Percentiles rank a stretch among this genome's conserved stretches.
Conservation (phyloP, 495 filamentous ascomycete genomes). For the Penicillium cosmopolitanum region DNA sequence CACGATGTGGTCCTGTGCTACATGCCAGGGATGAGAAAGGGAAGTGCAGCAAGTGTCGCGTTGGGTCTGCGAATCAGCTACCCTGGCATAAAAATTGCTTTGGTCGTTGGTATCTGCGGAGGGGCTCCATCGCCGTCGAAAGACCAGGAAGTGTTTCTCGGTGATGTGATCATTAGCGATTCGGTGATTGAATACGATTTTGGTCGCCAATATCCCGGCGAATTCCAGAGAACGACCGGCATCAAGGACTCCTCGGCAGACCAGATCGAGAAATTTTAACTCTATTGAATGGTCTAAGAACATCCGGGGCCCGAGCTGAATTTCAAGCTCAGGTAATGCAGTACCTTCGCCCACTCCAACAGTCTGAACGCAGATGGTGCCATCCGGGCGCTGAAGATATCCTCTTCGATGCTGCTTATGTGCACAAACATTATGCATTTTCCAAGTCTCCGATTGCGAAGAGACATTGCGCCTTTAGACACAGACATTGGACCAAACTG, state of each 20-base stretch:
- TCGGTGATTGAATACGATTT: slow-evolving; percentile 43
- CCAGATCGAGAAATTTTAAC: slow-evolving; percentile 2
- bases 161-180: slow-evolving; percentile 51
- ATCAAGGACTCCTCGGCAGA: slow-evolving; percentile 30
- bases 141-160: slow-evolving; percentile 35
- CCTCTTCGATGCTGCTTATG: background rate
- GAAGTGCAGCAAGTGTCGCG: slow-evolving; percentile 32
- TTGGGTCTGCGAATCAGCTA: slow-evolving; percentile 36
- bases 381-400: background rate
- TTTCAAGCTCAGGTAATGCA: background rate
- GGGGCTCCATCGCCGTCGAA: slow-evolving; percentile 23
- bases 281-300: background rate
- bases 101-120: slow-evolving; percentile 38
- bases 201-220: slow-evolving; percentile 34
- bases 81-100: slow-evolving; percentile 20
- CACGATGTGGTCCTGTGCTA: slow-evolving; percentile 41
- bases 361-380: background rate
- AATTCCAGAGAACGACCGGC: slow-evolving; percentile 29
- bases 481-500: background rate
- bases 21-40: slow-evolving; percentile 40
- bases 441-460: background rate
- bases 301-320: background rate
- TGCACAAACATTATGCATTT: background rate
- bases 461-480: background rate
- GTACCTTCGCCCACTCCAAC: background rate